phyloP scores from a whole-genome alignment of 2,329 filamentous ascomycete genomes.

The Juglanconis oblonga region DNA sequence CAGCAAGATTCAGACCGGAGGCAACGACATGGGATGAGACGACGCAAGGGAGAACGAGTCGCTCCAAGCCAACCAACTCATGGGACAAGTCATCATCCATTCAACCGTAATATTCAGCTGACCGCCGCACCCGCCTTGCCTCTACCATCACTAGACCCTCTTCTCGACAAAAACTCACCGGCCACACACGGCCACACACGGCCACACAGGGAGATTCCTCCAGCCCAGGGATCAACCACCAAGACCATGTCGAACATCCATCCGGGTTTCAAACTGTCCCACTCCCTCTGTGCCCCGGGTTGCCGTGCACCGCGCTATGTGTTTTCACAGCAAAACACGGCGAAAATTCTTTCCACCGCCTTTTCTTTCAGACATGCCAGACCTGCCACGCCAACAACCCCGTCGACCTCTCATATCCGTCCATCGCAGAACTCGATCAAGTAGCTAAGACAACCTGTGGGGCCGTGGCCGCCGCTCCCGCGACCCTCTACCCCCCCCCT shows the following conservation, averaged over 20 bases:
- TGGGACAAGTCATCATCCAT: not conserved
- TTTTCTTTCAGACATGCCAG: too few species aligned
- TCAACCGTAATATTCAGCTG: not conserved
- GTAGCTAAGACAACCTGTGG: not conserved
- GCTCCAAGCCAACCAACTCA: constrained; percentile 5
- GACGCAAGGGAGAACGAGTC: not conserved
- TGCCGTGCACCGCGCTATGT: too few species aligned
- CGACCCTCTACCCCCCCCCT: constrained; percentile 1
- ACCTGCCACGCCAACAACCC: too few species aligned
- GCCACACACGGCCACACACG: not conserved
- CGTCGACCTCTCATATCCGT: not conserved
- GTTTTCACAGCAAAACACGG: too few species aligned
- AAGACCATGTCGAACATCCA: too few species aligned
- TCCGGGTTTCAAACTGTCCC: too few species aligned
- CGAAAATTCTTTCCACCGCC: too few species aligned
- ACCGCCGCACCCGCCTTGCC: not conserved
- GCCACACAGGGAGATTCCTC: too few species aligned
- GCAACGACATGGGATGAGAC: not conserved
- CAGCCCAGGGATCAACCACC: too few species aligned
- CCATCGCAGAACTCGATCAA: not conserved
- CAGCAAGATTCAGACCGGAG: not conserved
- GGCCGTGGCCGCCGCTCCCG: constrained; percentile 15
- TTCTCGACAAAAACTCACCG: too few species aligned
- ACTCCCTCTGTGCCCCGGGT: too few species aligned
- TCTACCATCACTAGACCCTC: too few species aligned